phyloP scores from a whole-genome alignment of 192 early-diverging fungal species.

The Spizellomyces sp. region DNA sequence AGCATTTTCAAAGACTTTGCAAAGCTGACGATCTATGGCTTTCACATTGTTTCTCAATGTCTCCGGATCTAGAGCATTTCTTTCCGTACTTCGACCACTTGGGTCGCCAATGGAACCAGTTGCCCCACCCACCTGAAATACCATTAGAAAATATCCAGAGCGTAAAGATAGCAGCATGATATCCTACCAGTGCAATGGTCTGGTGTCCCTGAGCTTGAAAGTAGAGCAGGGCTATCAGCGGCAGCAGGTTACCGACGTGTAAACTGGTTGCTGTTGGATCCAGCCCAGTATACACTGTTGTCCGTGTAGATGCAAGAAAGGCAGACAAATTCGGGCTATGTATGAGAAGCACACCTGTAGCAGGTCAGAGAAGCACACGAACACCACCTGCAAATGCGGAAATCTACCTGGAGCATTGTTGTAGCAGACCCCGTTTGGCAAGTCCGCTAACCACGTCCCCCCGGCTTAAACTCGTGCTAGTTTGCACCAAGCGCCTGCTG shows the following conservation, averaged over 20 bases:
- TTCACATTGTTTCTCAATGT: conserved; percentile 63
- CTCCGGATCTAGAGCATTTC: conserved; percentile 62
- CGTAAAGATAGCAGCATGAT: conserved; percentile 1
- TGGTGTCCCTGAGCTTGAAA: conserved; percentile 83
- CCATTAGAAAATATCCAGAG: neutral
- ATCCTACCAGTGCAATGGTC: conserved; percentile 75
- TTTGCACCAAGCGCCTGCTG: too few species aligned
- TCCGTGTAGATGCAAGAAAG: neutral
- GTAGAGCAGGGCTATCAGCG: conserved; percentile 82
- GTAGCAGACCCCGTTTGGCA: too few species aligned
- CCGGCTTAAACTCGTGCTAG: too few species aligned
- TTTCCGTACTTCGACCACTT: conserved; percentile 81
- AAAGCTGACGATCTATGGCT: conserved; percentile 72
- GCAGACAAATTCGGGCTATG: too few species aligned
- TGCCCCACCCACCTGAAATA: conserved; percentile 68
- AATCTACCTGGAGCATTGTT: too few species aligned
- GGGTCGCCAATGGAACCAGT: conserved; percentile 95
- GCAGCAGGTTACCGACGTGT: conserved; percentile 89
- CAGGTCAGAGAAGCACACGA: too few species aligned
- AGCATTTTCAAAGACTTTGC: conserved; percentile 62
- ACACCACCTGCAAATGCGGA: too few species aligned
- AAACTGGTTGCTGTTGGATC: conserved; percentile 92
- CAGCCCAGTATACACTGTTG: conserved; percentile 81
- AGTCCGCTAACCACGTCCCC: too few species aligned
- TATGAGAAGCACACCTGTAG: too few species aligned